phyloP scores from a whole-genome alignment of 352 stramenopile species.

The Phytophthora quininea region DNA sequence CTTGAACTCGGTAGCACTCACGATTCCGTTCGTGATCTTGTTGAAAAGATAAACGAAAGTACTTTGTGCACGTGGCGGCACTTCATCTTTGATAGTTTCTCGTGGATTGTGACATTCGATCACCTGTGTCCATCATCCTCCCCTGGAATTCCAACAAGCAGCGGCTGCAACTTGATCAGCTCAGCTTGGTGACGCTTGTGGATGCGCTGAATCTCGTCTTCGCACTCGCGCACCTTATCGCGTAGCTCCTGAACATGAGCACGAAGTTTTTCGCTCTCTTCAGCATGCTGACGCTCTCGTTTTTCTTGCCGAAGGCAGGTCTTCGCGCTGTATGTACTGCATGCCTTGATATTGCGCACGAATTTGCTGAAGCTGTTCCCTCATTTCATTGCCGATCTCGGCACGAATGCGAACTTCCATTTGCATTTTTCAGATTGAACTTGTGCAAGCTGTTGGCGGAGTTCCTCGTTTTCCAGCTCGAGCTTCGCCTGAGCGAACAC shows the following conservation, averaged over 20 bases:
- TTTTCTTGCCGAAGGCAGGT: conserved; percentile 45
- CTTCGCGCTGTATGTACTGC: conserved; percentile 35
- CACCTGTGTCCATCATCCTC: conserved; percentile 25
- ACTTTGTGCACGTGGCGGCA: background rate
- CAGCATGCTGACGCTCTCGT: conserved; percentile 40
- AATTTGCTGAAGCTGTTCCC: conserved; percentile 69
- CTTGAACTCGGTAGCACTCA: conserved; percentile 7
- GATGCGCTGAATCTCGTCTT: conserved; percentile 86
- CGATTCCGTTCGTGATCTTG: background rate
- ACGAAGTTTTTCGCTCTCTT: conserved; percentile 63
- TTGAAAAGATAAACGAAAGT: conserved; percentile 7
- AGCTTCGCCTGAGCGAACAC: conserved; percentile 33
- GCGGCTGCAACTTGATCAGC: conserved; percentile 37
- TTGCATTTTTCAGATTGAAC: conserved; percentile 60
- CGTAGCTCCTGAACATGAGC: conserved; percentile 67
- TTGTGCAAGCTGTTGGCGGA: conserved; percentile 56
- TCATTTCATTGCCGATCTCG: conserved; percentile 79
- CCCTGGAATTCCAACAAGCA: conserved; percentile 27
- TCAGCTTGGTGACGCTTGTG: conserved; percentile 61
- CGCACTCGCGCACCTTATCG: conserved; percentile 72
- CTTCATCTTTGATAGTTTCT: conserved; percentile 1
- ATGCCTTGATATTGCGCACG: conserved; percentile 59
- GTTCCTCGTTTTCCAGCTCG: conserved; percentile 70
- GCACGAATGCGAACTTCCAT: conserved; percentile 66
- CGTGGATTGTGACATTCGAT: background rate